phyloP scores from a whole-genome alignment of 768 basidiomycete species.

The Leccinum ochraceum region DNA sequence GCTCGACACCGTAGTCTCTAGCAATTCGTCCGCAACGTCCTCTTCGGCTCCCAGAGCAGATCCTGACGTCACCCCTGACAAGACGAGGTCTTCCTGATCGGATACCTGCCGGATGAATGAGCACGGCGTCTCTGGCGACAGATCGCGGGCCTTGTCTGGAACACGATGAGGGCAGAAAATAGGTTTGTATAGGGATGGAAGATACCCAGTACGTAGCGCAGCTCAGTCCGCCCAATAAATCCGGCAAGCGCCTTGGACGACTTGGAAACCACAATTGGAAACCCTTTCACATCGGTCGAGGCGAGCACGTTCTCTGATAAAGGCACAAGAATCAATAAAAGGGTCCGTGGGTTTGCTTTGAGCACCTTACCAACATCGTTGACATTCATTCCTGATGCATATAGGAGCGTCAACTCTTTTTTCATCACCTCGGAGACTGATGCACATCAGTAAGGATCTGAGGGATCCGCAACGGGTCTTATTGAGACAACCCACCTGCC shows the following conservation, averaged over 20 bases:
- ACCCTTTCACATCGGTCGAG: conserved; percentile 81
- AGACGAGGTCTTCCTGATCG: conserved; percentile 52
- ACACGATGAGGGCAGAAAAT: conserved; percentile 1
- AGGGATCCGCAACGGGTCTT: conserved; percentile 7
- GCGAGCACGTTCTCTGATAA: conserved; percentile 66
- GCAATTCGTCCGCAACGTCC: conserved; percentile 63
- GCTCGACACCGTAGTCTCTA: conserved; percentile 58
- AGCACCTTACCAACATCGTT: conserved; percentile 70
- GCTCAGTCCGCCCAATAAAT: conserved; percentile 85
- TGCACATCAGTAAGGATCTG: conserved; percentile 5
- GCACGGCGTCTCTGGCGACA: conserved; percentile 67
- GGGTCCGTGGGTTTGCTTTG: not conserved
- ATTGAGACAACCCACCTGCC: conserved; percentile 57
- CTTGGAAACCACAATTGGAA: conserved; percentile 78
- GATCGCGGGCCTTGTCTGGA: conserved; percentile 70
- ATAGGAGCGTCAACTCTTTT: conserved; percentile 70
- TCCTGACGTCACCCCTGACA: conserved; percentile 44
- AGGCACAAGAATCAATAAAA: conserved; percentile 5
- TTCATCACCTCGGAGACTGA: conserved; percentile 91
- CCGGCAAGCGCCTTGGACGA: conserved; percentile 67
- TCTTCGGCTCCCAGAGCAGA: conserved; percentile 63
- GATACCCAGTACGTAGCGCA: conserved; percentile 83
- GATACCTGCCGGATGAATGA: conserved; percentile 57
- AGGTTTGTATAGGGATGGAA: not conserved
- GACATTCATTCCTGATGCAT: conserved; percentile 74